Conservation (phyloP, 371 early-diverging fungal genomes). For the Syncephalastrum monosporum region DNA sequence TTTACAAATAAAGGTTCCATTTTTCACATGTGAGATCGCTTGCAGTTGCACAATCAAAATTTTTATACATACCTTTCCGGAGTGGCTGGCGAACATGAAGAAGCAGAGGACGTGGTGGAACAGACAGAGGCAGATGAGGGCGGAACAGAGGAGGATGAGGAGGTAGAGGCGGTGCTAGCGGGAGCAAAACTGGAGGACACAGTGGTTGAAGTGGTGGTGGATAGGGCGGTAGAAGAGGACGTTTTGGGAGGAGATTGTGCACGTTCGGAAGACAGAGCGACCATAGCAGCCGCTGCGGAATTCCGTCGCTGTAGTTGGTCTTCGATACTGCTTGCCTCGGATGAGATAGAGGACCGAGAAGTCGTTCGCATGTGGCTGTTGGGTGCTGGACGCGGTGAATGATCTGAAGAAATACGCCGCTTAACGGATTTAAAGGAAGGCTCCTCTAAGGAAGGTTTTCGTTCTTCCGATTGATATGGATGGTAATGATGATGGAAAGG, state of each 20-base stretch:
- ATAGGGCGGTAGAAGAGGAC: conserved; percentile 5
- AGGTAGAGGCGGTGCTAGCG: neutral
- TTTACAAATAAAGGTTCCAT: too few species aligned
- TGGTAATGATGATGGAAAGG: conserved; percentile 2
- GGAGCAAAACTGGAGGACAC: conserved; percentile 14
- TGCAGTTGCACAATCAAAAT: too few species aligned
- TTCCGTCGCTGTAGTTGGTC: conserved; percentile 35
- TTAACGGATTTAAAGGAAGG: conserved; percentile 7
- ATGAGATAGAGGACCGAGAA: neutral
- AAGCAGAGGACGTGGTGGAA: too few species aligned
- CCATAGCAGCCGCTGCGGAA: conserved; percentile 53
- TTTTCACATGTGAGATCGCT: neutral
- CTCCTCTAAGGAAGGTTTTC: conserved; percentile 9
- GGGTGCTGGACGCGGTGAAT: neutral
- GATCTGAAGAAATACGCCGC: conserved; percentile 9
- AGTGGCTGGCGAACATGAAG: too few species aligned
- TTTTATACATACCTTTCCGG: too few species aligned
- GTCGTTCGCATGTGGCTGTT: neutral
- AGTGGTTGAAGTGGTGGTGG: conserved; percentile 8
- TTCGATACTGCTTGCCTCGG: conserved; percentile 6
- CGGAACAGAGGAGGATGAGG: too few species aligned
- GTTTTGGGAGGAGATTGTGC: conserved; percentile 5
- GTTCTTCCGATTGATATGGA: neutral
- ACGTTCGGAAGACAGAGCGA: conserved; percentile 34
- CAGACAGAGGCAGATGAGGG: too few species aligned